Evolutionary conservation across 306 rosid species (phyloP).

Genomic region (Lupinus albus): DNA sequence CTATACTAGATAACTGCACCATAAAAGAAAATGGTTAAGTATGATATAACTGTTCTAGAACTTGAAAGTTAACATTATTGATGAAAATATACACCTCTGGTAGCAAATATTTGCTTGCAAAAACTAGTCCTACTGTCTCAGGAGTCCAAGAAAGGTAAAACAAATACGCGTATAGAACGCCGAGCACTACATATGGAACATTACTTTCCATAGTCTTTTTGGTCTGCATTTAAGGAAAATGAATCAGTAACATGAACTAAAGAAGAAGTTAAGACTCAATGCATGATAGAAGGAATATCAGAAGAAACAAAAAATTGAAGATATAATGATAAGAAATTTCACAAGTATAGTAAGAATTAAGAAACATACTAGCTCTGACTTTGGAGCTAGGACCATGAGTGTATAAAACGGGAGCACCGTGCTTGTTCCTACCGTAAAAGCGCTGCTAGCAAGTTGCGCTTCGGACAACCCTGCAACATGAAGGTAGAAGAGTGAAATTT

Average conservation of each 20-base stretch:
- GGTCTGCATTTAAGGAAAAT: constrained; percentile 59
- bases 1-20: constrained; percentile 70
- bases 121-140: constrained; percentile 63
- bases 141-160: constrained; percentile 90
- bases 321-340: constrained; percentile 1
- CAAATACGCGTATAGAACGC: constrained; percentile 76
- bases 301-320: background rate
- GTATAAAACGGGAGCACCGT: constrained; percentile 89
- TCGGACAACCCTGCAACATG: constrained; percentile 63
- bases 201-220: constrained; percentile 65
- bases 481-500: constrained; percentile 19
- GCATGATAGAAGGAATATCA: background rate
- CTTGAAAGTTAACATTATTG: constrained; percentile 13
- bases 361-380: constrained; percentile 68
- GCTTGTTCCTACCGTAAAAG: constrained; percentile 72
- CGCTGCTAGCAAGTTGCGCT: constrained; percentile 71
- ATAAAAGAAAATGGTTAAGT: constrained; percentile 23
- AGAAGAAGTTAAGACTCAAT: background rate
- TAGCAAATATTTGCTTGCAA: constrained; percentile 75
- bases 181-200: constrained; percentile 68
- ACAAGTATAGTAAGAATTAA: background rate
- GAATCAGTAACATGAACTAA: constrained; percentile 25
- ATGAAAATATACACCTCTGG: constrained; percentile 68
- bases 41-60: constrained; percentile 5
- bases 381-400: constrained; percentile 88